phyloP scores from a whole-genome alignment of 768 basidiomycete species.

The Russula earlei region DNA sequence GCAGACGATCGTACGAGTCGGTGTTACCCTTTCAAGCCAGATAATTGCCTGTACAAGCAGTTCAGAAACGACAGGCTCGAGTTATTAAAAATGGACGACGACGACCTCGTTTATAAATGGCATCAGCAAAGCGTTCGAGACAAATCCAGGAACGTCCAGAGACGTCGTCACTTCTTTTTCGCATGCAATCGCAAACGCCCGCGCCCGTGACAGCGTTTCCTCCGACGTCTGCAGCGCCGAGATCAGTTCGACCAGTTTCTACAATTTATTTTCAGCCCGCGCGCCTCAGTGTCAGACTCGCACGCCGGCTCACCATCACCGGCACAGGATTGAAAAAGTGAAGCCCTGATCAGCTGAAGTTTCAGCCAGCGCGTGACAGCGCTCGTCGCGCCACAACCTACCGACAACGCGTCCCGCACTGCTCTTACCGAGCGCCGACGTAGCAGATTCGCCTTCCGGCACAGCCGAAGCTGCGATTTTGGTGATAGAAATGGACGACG shows the following conservation, averaged over 20 bases:
- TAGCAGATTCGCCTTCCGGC: conserved; percentile 43
- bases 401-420: conserved; percentile 75
- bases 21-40: conserved; percentile 73
- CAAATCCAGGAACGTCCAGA: conserved; percentile 88
- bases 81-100: background rate
- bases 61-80: background rate
- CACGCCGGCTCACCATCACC: conserved; percentile 87
- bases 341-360: conserved; percentile 39
- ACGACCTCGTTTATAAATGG: conserved; percentile 91
- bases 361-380: background rate
- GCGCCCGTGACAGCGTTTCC: conserved; percentile 65
- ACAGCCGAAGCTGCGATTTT: conserved; percentile 83
- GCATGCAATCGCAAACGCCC: conserved; percentile 76
- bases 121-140: conserved; percentile 93
- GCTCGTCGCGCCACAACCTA: conserved; percentile 27
- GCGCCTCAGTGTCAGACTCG: too few species aligned
- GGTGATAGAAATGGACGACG: conserved; percentile 89
- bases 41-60: conserved; percentile 63
- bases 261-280: too few species aligned
- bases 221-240: conserved; percentile 84
- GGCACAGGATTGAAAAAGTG: conserved; percentile 98
- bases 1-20: background rate
- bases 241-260: conserved; percentile 93
- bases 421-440: conserved; percentile 53
- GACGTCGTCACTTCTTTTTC: conserved; percentile 92